These are phyloP conservation scores for Ganoderma lucidum DNA, from an alignment of 1,284 basidiomycete genomes.

Conservation along the genomic window DNA sequence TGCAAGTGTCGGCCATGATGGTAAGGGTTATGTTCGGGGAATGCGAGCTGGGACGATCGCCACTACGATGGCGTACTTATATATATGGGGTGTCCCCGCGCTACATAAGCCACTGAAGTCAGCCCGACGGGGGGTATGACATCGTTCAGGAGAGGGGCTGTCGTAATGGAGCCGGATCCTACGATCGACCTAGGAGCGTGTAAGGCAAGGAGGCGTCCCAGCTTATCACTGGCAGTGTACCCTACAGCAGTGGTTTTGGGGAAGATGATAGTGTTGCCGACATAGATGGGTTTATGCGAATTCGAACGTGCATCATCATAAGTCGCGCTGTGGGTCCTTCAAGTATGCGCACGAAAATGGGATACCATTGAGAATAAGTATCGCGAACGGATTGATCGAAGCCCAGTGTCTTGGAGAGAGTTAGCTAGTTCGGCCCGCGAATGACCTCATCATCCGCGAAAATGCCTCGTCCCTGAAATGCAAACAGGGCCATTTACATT, in stretches of 20 bases:
- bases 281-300: neutral
- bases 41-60: neutral
- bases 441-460: neutral
- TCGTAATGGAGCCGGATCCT: neutral
- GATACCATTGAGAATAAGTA: neutral
- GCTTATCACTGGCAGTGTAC: neutral
- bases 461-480: neutral
- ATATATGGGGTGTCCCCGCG: neutral
- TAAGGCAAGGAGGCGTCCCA: neutral
- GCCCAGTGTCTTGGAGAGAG: neutral
- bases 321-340: too few relatives aligned
- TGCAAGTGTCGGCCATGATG: constrained; percentile 33
- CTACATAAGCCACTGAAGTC: neutral
- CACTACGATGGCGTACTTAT: neutral
- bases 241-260: neutral
- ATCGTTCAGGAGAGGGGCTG: neutral
- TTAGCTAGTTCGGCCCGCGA: neutral
- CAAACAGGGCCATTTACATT: neutral
- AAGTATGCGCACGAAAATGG: neutral
- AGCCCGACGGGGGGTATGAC: neutral
- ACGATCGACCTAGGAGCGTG: neutral
- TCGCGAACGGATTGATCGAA: neutral
- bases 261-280: neutral
- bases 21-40: neutral
- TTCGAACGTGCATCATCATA: neutral